These are phyloP conservation scores for Epicoccum nigrum DNA, from an alignment of 2,329 filamentous ascomycete genomes.

Conservation along the genomic window DNA sequence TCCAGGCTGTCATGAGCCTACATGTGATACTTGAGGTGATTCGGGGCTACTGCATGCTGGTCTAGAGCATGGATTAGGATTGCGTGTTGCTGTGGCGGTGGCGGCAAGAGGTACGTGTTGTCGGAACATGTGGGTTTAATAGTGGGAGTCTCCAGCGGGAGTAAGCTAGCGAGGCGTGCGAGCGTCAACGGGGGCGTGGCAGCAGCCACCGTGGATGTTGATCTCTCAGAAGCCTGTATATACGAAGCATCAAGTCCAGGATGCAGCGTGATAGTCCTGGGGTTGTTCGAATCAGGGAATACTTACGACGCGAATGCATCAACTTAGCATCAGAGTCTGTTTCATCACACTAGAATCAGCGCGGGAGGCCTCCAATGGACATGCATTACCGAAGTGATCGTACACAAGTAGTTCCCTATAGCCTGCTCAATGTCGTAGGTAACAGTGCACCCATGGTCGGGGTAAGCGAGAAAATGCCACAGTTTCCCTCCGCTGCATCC, in stretches of 20 bases:
- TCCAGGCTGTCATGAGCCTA: not conserved
- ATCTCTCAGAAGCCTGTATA: not conserved
- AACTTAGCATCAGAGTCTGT: not conserved
- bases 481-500: too few relatives aligned
- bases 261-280: too few relatives aligned
- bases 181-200: not conserved
- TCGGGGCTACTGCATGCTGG: not conserved
- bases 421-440: not conserved
- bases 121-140: not conserved
- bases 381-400: not conserved
- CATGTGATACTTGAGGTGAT: not conserved
- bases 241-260: not conserved
- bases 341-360: not conserved
- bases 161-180: not conserved
- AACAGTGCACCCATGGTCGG: too few relatives aligned
- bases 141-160: not conserved
- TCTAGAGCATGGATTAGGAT: not conserved
- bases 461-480: too few relatives aligned
- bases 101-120: not conserved
- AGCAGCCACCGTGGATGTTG: not conserved
- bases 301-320: too few relatives aligned
- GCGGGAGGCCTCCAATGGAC: not conserved
- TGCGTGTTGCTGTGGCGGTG: not conserved
- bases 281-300: too few relatives aligned
- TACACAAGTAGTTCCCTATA: too few relatives aligned